Conservation (phyloP, 495 filamentous ascomycete species). For the Aspergillus wentii region DNA sequence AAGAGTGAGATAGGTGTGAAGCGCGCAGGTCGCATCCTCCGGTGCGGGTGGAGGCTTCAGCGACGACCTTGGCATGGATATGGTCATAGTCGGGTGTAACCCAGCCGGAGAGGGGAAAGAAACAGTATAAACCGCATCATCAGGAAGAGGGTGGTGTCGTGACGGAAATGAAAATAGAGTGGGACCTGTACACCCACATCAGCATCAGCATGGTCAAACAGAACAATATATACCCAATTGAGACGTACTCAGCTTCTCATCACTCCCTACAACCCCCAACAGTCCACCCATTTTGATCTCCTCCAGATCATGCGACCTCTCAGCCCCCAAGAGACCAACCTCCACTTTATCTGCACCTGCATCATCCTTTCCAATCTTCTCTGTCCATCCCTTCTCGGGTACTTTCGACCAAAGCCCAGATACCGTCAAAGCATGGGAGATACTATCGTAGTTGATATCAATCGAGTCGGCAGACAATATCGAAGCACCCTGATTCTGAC, state of each 20-base stretch:
- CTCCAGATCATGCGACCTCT: constrained; percentile 58
- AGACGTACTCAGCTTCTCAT: constrained; percentile 60
- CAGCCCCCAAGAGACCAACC: constrained; percentile 72
- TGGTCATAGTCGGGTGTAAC: constrained; percentile 79
- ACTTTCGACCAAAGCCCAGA: constrained; percentile 56
- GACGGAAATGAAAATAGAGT: constrained; percentile 88
- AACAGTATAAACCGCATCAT: constrained; percentile 36
- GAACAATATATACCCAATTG: not conserved
- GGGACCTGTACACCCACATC: constrained; percentile 46
- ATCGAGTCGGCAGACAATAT: constrained; percentile 55
- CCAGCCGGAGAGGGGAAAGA: constrained; percentile 67
- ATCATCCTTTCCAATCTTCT: constrained; percentile 33
- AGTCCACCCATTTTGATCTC: constrained; percentile 76
- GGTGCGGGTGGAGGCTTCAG: constrained; percentile 28
- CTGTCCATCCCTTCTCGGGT: constrained; percentile 39
- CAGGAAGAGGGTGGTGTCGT: constrained; percentile 62
- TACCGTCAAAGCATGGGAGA: constrained; percentile 58
- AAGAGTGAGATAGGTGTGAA: constrained; percentile 82
- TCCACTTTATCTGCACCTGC: constrained; percentile 54
- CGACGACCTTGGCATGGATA: constrained; percentile 38
- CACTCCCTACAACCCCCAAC: constrained; percentile 72
- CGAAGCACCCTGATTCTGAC: constrained; percentile 25
- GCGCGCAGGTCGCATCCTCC: constrained; percentile 51
- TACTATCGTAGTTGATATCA: constrained; percentile 74
- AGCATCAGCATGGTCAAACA: constrained; percentile 5